Percentiles rank a stretch among this genome's conserved stretches.
These are phyloP conservation scores for Persicaria maculosa DNA, from an alignment of 148 eudicot species.

Conservation along the genomic window DNA sequence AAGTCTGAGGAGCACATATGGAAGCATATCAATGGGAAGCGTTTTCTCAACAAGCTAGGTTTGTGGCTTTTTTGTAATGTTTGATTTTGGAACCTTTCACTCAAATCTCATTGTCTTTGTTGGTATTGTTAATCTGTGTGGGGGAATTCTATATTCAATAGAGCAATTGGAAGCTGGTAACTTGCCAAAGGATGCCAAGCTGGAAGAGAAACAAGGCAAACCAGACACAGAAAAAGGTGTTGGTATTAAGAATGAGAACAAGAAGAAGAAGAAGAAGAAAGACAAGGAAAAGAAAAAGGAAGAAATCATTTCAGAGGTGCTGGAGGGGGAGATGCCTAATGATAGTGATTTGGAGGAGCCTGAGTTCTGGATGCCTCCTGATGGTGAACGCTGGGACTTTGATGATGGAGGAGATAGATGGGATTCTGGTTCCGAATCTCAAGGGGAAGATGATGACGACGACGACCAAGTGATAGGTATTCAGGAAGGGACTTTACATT, in stretches of 20 bases:
- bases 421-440: conserved; percentile 63
- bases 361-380: conserved; percentile 80
- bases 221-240: conserved; percentile 22
- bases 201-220: conserved; percentile 19
- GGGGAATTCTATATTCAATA: conserved; percentile 15
- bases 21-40: conserved; percentile 92
- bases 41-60: conserved; percentile 81
- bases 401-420: conserved; percentile 86
- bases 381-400: conserved; percentile 76
- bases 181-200: conserved; percentile 24
- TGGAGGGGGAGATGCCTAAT: conserved; percentile 25
- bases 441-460: conserved; percentile 24
- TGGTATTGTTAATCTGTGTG: neutral
- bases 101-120: neutral
- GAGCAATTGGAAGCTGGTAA: conserved; percentile 69
- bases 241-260: neutral
- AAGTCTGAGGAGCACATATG: conserved; percentile 95
- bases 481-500: neutral
- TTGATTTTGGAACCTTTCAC: neutral
- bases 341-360: conserved; percentile 50
- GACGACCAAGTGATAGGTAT: conserved; percentile 26
- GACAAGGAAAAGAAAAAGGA: conserved; percentile 27
- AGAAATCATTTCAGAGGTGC: conserved; percentile 29
- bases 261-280: conserved; percentile 24
- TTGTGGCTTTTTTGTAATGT: conserved; percentile 16